Conservation (phyloP, 306 rosid genomes). For the cucumber (Cucumis sativus) region Cucumber_9930_V3 NC_026655.2:3751001-3751500, state of each 20-base stretch:
- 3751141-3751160: slow-evolving; percentile 44
- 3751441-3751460: slow-evolving; percentile 10
- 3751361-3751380: neutral
- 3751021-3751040: neutral
- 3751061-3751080: slow-evolving; percentile 48
- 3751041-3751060: slow-evolving; percentile 22
- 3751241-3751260: neutral
- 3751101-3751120: slow-evolving; percentile 78
- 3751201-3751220: neutral
- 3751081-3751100: slow-evolving; percentile 95
- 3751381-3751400: neutral
- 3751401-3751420: slow-evolving; percentile 8
- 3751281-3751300: neutral
- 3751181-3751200: neutral
- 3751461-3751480: slow-evolving; percentile 49
- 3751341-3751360: slow-evolving; percentile 5
- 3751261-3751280: neutral
- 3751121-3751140: slow-evolving; percentile 71
- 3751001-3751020: slow-evolving; percentile 21
- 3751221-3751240: neutral
- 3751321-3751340: slow-evolving; percentile 7
- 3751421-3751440: slow-evolving; percentile 20
- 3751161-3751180: slow-evolving; percentile 29
- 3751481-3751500: slow-evolving; percentile 15
- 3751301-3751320: neutral